A percentile compares a stretch with the other conserved stretches of the same genome.
Conservation (phyloP, 768 basidiomycete species). For the Calocybe gangraenosa region DNA sequence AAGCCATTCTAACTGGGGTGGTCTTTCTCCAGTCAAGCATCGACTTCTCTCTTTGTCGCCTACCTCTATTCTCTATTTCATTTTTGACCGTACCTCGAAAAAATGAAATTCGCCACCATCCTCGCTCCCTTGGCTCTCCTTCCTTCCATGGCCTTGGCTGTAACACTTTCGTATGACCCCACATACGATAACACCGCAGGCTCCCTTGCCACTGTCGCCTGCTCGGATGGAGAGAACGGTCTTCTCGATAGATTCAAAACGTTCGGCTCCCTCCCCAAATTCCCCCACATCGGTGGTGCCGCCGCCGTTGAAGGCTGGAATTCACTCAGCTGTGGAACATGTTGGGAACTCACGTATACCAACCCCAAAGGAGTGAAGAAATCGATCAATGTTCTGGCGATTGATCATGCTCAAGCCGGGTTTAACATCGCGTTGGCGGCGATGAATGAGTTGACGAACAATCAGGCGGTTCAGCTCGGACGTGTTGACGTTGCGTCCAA, state of each 20-base stretch:
- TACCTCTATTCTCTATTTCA: background rate
- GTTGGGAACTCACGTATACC: slow-evolving; percentile 49
- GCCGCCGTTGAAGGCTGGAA: slow-evolving; percentile 39
- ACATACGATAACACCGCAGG: slow-evolving; percentile 33
- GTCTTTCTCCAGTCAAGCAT: background rate
- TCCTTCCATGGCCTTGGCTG: slow-evolving; percentile 5
- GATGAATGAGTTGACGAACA: slow-evolving; percentile 31
- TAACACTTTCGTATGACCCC: slow-evolving; percentile 30
- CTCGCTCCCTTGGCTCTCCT: slow-evolving; percentile 13
- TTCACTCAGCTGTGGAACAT: slow-evolving; percentile 46
- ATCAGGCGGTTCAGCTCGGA: slow-evolving; percentile 23
- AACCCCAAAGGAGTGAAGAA: slow-evolving; percentile 16
- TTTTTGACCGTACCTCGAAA: background rate
- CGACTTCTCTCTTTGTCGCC: background rate
- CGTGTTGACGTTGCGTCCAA: slow-evolving; percentile 18
- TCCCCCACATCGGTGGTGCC: slow-evolving; percentile 51
- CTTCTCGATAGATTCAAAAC: slow-evolving; percentile 35
- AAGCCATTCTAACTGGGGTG: background rate
- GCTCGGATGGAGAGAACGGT: slow-evolving; percentile 45
- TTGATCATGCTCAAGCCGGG: slow-evolving; percentile 32
- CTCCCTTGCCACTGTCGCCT: slow-evolving; percentile 36
- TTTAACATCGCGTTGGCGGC: slow-evolving; percentile 24
- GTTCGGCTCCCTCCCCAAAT: slow-evolving; percentile 43
- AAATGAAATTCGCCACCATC: slow-evolving; percentile 14
- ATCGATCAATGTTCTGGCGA: slow-evolving; percentile 39